phyloP scores from a whole-genome alignment of 2,329 filamentous ascomycete species.

The Ophiostoma sp. region DNA sequence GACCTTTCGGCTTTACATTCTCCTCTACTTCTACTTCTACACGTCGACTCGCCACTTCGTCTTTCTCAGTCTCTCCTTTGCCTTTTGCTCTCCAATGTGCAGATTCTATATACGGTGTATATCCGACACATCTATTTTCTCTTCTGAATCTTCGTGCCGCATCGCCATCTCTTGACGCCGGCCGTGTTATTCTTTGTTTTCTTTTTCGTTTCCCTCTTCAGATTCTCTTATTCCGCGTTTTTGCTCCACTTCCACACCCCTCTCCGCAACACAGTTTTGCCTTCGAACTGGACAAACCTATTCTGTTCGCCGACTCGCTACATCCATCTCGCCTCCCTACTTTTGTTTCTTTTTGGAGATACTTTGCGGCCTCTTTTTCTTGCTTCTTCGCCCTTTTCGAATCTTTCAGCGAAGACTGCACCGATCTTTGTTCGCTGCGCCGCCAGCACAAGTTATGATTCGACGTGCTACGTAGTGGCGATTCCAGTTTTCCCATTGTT shows the following conservation, averaged over 20 bases:
- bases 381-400: not conserved
- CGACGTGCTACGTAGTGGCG: slow-evolving; percentile 26
- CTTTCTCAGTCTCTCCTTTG: slow-evolving; percentile 1
- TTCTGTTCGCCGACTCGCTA: slow-evolving; percentile 2
- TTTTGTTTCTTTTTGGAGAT: not conserved
- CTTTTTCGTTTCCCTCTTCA: not conserved
- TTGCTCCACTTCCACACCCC: not conserved
- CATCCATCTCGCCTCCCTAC: not conserved
- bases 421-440: not conserved
- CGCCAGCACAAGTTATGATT: slow-evolving; percentile 26
- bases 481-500: slow-evolving; percentile 15
- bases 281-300: not conserved
- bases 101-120: slow-evolving; percentile 5
- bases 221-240: not conserved
- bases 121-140: not conserved
- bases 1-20: not conserved
- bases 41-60: not conserved
- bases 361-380: not conserved
- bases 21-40: not conserved
- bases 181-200: not conserved
- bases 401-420: not conserved
- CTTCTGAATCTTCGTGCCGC: not conserved
- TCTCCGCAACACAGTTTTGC: not conserved
- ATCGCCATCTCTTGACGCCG: not conserved
- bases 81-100: not conserved